Evolutionary conservation across 371 early-diverging fungal genomes (phyloP), one percentile per base, ranked within the genome.

Genomic region (Zancudomyces culisetae): DNA sequence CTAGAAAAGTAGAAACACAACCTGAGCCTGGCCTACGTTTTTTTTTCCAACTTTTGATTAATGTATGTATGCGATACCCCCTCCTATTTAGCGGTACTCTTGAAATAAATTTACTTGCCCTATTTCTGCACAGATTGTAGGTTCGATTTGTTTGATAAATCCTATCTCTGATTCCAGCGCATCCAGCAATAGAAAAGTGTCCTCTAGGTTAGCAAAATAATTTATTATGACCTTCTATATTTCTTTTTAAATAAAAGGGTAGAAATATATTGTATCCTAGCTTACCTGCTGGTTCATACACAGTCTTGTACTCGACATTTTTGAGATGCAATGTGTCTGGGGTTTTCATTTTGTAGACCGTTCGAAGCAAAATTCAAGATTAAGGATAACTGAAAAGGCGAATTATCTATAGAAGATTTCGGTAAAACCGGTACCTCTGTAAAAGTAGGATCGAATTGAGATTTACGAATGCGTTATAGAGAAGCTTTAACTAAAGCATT

Each of bases 181-280:
- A 60, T 92, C 93, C 27, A 95, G 64, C 20, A 95, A 70, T 49
- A 93, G 61, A 59, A 88, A 95, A 0, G 91, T 89, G 65, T 95
- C 95, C 76, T 95, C 93, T 42, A 28, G 15, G 18, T 10, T 15
- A 6, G 10, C 10, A 6, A 35, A 45, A 45, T 10, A 6, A 45
- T 18, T 10, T 10, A 18, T 28, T 18, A 18, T 45, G 26, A 45
- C 18, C 8, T 45, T 28, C 6, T 18, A 10, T 6, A 27, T 45
- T 45, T 6, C 45, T 35, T 15, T 6, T 35, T 10, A 35, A 35
- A 35, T 10, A 15, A 10, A 45, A 27, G 27, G 18, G 26, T 28
- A 10, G 6, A 27, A 15, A 45, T 45, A 10, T 28, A 45, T 27
- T 15, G 8, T 15, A 10, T 18, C 28, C 26, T 45, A 10, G 18